Base-by-base conservation (phyloP, 1,284 basidiomycete genomes). In the Anthracocystis panici-leucophaei region DNA sequence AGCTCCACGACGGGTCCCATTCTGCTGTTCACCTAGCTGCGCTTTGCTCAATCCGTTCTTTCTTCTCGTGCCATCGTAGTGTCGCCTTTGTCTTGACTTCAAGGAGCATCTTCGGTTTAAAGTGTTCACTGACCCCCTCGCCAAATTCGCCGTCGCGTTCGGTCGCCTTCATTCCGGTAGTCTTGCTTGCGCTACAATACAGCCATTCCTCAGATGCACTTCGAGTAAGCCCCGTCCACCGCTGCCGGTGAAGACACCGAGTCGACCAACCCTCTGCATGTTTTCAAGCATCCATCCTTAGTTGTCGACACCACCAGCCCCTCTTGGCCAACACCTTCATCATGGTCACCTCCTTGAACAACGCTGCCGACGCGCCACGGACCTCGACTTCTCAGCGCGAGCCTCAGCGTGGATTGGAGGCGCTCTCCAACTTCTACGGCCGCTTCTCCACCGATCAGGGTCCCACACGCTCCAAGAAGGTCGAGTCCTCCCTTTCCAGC, bases 361-460 rank as follows among this genome's bases (percentile, higher is more conserved):
- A 31, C 6, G 11, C 51, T 16, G 63, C 58, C 10, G 51, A 50
- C 14, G 41, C 54, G 5, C 51, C 55, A 21, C 72, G 55, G 23
- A 46, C 45, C 23, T 63, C 58, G 14, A 45, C 55, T 8, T 62
- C 62, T 14, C 62, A 59, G 33, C 61, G 65, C 46, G 71, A 69
- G 42, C 71, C 72, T 35, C 72, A 60, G 29, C 65, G 72, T 45
- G 72, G 63, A 16, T 44, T 63, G 12, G 72, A 75, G 40, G 72
- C 72, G 16, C 61, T 75, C 62, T 50, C 66, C 55, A 75, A 75
- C 49, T 75, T 70, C 56, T 69, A 63, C 20, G 62, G 72, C 48
- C 72, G 66, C 27, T 62, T 55, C 21, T 75, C 72, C n/a, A 56
- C 65, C 20, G 71, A 74, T 31, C 65, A 65, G 23, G 42, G 33